phyloP scores from a whole-genome alignment of 352 stramenopile species.

The Pythium sukuiense region DNA sequence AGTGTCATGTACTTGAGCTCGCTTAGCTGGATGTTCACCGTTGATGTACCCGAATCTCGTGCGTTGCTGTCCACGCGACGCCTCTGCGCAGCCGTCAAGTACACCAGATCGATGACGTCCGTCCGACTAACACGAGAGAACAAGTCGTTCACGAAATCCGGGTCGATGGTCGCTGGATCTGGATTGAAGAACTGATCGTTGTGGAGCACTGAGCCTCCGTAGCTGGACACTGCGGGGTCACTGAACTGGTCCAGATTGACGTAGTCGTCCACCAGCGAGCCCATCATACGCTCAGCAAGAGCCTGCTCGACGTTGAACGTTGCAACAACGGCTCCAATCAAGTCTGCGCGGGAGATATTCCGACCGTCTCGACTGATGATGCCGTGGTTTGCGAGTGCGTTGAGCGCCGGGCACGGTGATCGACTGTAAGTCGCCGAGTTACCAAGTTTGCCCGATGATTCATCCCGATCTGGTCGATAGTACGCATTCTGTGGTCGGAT shows the following conservation, averaged over 20 bases:
- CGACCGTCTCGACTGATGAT: constrained; percentile 32
- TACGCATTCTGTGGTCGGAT: constrained; percentile 12
- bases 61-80: constrained; percentile 8
- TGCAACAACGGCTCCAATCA: constrained; percentile 16
- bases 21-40: background rate
- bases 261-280: background rate
- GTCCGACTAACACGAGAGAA: constrained; percentile 11
- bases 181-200: constrained; percentile 15
- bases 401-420: constrained; percentile 41
- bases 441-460: constrained; percentile 23
- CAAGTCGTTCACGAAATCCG: constrained; percentile 12
- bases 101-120: constrained; percentile 3
- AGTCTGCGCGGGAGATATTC: constrained; percentile 17
- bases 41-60: background rate
- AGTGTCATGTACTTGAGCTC: constrained; percentile 9
- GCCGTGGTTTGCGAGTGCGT: constrained; percentile 39
- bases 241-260: constrained; percentile 15
- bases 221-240: background rate
- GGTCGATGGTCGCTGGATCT: constrained; percentile 13
- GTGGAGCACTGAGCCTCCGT: constrained; percentile 14
- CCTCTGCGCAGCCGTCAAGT: constrained; percentile 10
- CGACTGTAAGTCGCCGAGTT: constrained; percentile 26
- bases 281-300: constrained; percentile 9
- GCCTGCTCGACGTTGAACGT: constrained; percentile 26
- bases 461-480: constrained; percentile 23